phyloP scores from a whole-genome alignment of 2,329 filamentous ascomycete genomes.

The Fusarium pseudoanthophilum region DNA sequence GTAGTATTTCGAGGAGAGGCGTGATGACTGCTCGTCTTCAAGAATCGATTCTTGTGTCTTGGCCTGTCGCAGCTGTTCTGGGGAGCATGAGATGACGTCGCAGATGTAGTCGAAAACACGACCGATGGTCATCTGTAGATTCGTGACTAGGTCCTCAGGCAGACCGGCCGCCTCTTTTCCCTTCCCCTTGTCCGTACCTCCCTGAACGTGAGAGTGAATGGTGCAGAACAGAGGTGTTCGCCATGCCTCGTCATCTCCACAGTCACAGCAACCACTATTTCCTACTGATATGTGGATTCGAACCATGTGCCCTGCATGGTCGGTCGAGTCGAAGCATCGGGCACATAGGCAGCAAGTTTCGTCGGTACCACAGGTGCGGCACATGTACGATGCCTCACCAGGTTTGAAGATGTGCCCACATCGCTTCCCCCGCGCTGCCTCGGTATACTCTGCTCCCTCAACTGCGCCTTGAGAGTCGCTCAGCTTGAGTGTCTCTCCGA shows the following conservation, averaged over 20 bases:
- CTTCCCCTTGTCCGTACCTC: conserved; percentile 69
- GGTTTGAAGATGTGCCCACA: conserved; percentile 98
- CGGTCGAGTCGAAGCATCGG: conserved; percentile 93
- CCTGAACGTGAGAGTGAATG: conserved; percentile 79
- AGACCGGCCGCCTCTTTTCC: conserved; percentile 67
- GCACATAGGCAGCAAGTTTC: conserved; percentile 96
- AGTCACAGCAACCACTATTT: conserved; percentile 97
- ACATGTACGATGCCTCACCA: conserved; percentile 93
- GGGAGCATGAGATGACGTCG: conserved; percentile 97
- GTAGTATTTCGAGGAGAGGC: conserved; percentile 76
- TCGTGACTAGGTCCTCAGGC: conserved; percentile 78
- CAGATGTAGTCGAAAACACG: conserved; percentile 93
- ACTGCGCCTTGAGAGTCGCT: conserved; percentile 90
- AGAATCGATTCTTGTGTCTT: conserved; percentile 86
- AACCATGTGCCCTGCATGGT: conserved; percentile 93
- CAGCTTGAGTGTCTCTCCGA: conserved; percentile 76
- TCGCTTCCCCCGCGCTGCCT: conserved; percentile 88
- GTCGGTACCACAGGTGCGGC: conserved; percentile 92
- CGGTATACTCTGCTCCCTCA: conserved; percentile 94
- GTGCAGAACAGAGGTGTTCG: conserved; percentile 87
- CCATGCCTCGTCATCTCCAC: conserved; percentile 96
- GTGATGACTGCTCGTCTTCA: conserved; percentile 82
- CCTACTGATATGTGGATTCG: conserved; percentile 88
- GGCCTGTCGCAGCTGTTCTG: conserved; percentile 87
- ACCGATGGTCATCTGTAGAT: conserved; percentile 86